Percentiles rank a stretch among this genome's conserved stretches.
Evolutionary conservation across 306 rosid genomes (phyloP).

Genomic region (Pueraria montana): DNA sequence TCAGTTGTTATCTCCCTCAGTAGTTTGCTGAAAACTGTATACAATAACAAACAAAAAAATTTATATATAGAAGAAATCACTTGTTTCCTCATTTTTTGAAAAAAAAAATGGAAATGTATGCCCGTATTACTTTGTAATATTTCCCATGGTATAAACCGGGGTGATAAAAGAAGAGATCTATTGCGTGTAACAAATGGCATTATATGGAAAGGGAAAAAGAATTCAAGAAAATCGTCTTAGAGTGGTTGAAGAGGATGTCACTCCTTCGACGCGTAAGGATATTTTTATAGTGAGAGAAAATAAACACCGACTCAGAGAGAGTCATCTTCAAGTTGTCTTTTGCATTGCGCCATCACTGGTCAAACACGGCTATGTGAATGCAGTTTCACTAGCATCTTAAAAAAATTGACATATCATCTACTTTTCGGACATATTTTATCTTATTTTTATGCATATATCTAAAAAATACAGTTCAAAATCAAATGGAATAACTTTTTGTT

Average conservation of each 20-base stretch:
- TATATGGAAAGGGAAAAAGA: slow-evolving; percentile 28
- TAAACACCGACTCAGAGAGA: background rate
- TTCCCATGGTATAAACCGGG: background rate
- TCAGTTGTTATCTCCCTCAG: slow-evolving; percentile 47
- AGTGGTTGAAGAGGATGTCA: slow-evolving; percentile 49
- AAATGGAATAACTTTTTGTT: background rate
- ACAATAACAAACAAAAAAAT: slow-evolving; percentile 11
- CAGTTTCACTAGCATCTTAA: background rate
- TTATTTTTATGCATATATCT: background rate
- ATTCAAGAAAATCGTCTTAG: slow-evolving; percentile 62
- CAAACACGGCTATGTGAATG: background rate
- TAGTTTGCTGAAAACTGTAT: slow-evolving; percentile 45
- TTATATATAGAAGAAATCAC: slow-evolving; percentile 29
- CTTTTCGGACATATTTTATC: background rate
- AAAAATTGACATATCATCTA: background rate
- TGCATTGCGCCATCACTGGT: background rate
- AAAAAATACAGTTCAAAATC: background rate
- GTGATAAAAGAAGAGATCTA: slow-evolving; percentile 23
- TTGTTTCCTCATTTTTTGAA: slow-evolving; percentile 2
- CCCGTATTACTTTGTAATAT: background rate
- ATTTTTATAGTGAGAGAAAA: background rate
- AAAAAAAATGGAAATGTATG: background rate
- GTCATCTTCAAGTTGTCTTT: slow-evolving; percentile 45
- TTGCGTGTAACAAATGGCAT: slow-evolving; percentile 51
- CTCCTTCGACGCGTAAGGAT: slow-evolving; percentile 35